A percentile compares a stretch with the other conserved stretches of the same genome.
Evolutionary conservation across 768 basidiomycete species (phyloP).

Genomic region (Podaxis carcinomalis): DNA sequence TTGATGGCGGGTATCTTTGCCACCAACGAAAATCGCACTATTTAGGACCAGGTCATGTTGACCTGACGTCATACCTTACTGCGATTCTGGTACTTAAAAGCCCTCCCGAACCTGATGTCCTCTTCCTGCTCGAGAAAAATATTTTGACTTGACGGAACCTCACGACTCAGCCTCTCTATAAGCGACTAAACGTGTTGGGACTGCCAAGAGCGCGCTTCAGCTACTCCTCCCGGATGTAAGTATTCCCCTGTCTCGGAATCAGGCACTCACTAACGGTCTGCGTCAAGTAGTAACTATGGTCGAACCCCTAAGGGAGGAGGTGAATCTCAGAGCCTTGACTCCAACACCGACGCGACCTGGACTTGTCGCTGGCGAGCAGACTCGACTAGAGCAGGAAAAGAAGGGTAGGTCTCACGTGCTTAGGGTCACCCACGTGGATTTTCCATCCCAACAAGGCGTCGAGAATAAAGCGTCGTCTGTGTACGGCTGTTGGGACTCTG

Average conservation of each 20-base stretch:
- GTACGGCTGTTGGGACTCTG: neutral
- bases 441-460: neutral
- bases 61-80: constrained; percentile 7
- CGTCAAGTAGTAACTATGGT: constrained; percentile 1
- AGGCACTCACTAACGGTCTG: neutral
- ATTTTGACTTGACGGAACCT: neutral
- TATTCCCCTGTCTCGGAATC: neutral
- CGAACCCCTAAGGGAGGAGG: neutral
- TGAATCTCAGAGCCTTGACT: neutral
- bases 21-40: neutral
- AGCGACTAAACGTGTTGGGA: neutral
- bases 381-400: neutral
- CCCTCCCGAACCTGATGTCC: neutral
- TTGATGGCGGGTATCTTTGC: constrained; percentile 1
- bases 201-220: neutral
- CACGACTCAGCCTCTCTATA: neutral
- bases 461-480: neutral
- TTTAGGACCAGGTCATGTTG: neutral
- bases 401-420: constrained; percentile 6
- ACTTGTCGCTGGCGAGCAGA: neutral
- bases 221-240: neutral
- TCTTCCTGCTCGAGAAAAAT: neutral
- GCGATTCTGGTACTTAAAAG: constrained; percentile 3
- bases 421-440: constrained; percentile 1
- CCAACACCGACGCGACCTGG: neutral